Base-by-base conservation (phyloP, 768 basidiomycete genomes). In the Trametopsis cervina region DNA sequence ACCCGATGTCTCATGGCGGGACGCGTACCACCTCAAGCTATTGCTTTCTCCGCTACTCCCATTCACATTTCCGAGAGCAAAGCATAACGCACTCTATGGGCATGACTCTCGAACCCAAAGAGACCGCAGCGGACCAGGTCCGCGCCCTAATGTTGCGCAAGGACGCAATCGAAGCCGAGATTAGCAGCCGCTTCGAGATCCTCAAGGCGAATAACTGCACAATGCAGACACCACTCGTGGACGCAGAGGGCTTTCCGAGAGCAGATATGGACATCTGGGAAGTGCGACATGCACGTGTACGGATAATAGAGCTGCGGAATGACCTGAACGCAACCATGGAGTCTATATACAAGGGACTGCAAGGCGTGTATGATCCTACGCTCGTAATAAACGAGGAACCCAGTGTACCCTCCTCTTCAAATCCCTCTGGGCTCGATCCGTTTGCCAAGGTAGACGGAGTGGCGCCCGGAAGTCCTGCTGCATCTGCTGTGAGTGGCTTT, bases 241-340 rank as follows among this genome's bases (percentile, higher is more conserved):
- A 96, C 60, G 53, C 70, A 0, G 88, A 96, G 44, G 95, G 95
- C 5, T 97, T 90, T 64, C 94, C 94, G 1, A 76, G 91, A 12
- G 80, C 79, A 12, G 86, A 95, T 66, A 76, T 97, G 52, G 89
- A 94, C 55, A 72, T 95, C 15, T 89, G 80, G 60, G 81, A 84
- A 10, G 83, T 94, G 17, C 74, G 89, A 20, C 68, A 69, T 41
- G 88, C 90, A 11, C 76, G 91, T 44, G 75, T 83, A 24, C 73
- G 85, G 42, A 78, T 94, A n/a, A 81, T 87, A 44, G 78, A 88
- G 61, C 68, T 93, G 42, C 72, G 81, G 49, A 96, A 93, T 57
- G 94, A 98, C 60, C 69, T 85, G 50, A 72, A 69, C 15, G 71
- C 62, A 25, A 66, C 88, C 9, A 84, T 80, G 69, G 73, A 83